These are phyloP conservation scores for Lachancea mirantina DNA, from an alignment of 805 yeast genomes.

Conservation along the genomic window DNA sequence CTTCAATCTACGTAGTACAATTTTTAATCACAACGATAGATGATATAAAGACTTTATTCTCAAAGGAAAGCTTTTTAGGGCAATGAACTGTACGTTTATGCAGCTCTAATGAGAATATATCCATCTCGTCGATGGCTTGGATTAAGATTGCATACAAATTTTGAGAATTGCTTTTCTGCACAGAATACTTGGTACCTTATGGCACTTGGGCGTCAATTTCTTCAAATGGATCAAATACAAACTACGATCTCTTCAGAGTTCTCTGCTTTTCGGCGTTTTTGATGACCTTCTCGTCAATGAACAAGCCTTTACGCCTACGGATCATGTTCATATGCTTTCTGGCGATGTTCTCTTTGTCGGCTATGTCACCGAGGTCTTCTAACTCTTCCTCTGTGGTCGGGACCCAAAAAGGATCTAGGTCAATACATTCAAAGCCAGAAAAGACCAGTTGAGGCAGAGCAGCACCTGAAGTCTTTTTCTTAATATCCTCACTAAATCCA, in stretches of 20 bases:
- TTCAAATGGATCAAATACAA: slow-evolving; percentile 42
- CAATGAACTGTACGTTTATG: too few relatives aligned
- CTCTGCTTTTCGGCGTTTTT: slow-evolving; percentile 92
- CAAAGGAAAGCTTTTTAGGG: too few relatives aligned
- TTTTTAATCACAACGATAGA: too few relatives aligned
- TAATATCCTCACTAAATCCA: slow-evolving; percentile 91
- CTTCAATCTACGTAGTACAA: too few relatives aligned
- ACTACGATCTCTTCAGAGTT: slow-evolving; percentile 73
- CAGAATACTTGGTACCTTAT: too few relatives aligned
- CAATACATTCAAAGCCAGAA: slow-evolving; percentile 78
- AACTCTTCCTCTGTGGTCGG: slow-evolving; percentile 96
- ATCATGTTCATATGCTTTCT: slow-evolving; percentile 76
- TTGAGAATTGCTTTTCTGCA: too few relatives aligned
- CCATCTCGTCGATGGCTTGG: too few relatives aligned
- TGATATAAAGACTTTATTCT: too few relatives aligned
- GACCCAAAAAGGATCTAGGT: slow-evolving; percentile 97
- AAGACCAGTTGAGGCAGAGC: slow-evolving; percentile 94
- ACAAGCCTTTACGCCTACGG: slow-evolving; percentile 80
- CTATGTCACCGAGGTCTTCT: slow-evolving; percentile 86
- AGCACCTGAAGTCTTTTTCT: slow-evolving; percentile 92
- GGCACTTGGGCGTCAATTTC: too few relatives aligned
- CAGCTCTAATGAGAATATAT: too few relatives aligned
- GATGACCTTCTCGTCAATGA: slow-evolving; percentile 83
- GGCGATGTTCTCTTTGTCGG: slow-evolving; percentile 89
- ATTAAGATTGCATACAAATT: too few relatives aligned